Base-by-base conservation (phyloP, 352 stramenopile species). In the Globisporangium mamillatum region DNA sequence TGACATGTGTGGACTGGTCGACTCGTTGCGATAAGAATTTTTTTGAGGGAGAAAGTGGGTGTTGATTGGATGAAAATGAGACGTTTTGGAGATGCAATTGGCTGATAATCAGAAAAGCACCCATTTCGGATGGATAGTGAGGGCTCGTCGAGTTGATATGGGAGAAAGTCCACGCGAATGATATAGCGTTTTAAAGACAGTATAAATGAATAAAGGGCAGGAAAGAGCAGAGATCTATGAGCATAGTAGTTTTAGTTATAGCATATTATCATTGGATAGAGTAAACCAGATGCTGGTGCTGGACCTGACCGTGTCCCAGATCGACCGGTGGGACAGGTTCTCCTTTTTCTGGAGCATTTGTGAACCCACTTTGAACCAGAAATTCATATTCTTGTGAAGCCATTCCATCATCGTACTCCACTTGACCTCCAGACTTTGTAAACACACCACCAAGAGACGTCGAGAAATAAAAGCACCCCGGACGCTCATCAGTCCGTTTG, bases 241-340 rank as follows among this genome's bases (percentile, higher is more conserved):
- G 1, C 20, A 55, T 3, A 27, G 1, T 0, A 32, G 12, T 44
- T 44, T 56, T 6, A 56, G 29, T 58, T 58, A 9, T 36, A 14
- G 3, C 12, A 36, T 22, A 20, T 20, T n/a, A 36, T 58, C 10
- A 36, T 36, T 20, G 52, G 2, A 58, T n/a, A 6, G 25, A 59
- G 1, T 14, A 36, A 16, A 36, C 24, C 53, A 60, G 54, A 38
- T 60, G 54, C 5, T 59, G 25, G 1, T 34, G 27, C 7, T 60
- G 55, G 55, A 44, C 54, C 54, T 60, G 27, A 32, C 7, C 53
- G 18, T 60, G 54, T 60, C 55, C 27, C 55, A 60, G 14, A 20
- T 36, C 18, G 34, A 14, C 27, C 16, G 53, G 16, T 59, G 27
- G 14, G 27, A 20, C 29, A 60, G 12, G 38, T 46, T 46, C 12